Base-by-base conservation (phyloP, 768 basidiomycete genomes). In the Phallus indusiatus region DNA sequence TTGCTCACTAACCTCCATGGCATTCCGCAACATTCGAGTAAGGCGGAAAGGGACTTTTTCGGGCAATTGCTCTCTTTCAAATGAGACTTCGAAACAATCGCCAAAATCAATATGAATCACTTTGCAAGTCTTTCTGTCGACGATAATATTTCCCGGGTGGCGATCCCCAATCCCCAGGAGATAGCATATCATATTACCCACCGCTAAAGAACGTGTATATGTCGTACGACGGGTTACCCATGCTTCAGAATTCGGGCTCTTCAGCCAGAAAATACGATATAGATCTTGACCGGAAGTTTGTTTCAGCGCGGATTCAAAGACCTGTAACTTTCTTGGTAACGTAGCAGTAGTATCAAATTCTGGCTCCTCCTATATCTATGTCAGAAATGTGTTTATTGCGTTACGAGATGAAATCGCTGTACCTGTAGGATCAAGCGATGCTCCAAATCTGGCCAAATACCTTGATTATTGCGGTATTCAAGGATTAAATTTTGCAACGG, bases 351-450 rank as follows among this genome's bases (percentile, higher is more conserved):
- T 91, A 70, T 98, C 95, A 71, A 97, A 99, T 68, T 98, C 94
- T 12, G 96, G 95, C 11, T 96, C 96, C 94, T 97, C 97, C 94
- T 97, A 64, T 42, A 10, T 42, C n/a, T 10, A 14, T n/a, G 33
- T 52, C 50, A 52, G 17, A 14, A 24, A 52, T 52, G 16, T 47
- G 34, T 35, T n/a, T 7, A 16, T 11, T 4, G 28, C 28, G 28
- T 28, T 28, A 28, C 4, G 28, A 34, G 20, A 24, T 49, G 9
- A 42, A 11, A 14, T 36, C 5, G 1, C 61, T 70, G 61, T 33
- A 75, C 75, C 67, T 78, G 77, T 34, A 77, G 70, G 69, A 79
- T 79, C 24, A 79, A 70, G 1, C 76, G 72, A 60, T 78, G 75
- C 67, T 79, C 78, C 62, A 79, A 76, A 64, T 79, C 77, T 35